Conservation (phyloP, 2,329 filamentous ascomycete genomes). For the Incumbomyces lentus region DNA sequence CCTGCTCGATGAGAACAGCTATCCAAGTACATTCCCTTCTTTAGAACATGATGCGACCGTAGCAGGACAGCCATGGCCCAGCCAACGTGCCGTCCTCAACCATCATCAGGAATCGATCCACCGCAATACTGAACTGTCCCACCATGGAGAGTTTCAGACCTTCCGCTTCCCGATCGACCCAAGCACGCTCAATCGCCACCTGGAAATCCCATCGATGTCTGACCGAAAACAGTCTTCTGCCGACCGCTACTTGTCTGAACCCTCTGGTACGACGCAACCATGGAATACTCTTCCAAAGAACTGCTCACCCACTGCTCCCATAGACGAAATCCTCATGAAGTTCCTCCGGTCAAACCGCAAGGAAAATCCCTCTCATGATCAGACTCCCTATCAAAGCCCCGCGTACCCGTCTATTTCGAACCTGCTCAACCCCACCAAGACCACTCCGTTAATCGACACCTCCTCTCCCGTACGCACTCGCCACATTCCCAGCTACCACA, state of each 20-base stretch:
- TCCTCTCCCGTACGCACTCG: no score
- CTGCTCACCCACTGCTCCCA: conserved; percentile 58
- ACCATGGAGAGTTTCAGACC: conserved; percentile 53
- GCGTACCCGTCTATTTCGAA: conserved; percentile 70
- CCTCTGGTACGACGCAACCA: not conserved
- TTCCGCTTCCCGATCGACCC: conserved; percentile 59
- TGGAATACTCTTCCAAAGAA: conserved; percentile 46
- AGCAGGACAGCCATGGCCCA: conserved; percentile 6
- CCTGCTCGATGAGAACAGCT: conserved; percentile 9
- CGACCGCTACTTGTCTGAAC: conserved; percentile 15
- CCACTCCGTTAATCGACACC: no score
- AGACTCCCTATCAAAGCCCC: conserved; percentile 52
- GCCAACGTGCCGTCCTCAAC: conserved; percentile 29
- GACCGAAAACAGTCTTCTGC: conserved; percentile 18
- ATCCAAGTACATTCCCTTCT: conserved; percentile 1
- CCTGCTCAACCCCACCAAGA: conserved; percentile 54
- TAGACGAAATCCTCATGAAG: conserved; percentile 70
- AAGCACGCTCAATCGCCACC: not conserved
- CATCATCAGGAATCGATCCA: conserved; percentile 31
- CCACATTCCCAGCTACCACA: no score
- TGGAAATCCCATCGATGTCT: not conserved
- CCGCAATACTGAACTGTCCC: conserved; percentile 46
- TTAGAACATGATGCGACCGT: not conserved
- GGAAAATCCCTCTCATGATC: conserved; percentile 50
- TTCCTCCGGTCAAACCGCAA: conserved; percentile 61